phyloP scores from a whole-genome alignment of 1,139 yeast genomes.

The Yamadazyma epiphylla region DNA sequence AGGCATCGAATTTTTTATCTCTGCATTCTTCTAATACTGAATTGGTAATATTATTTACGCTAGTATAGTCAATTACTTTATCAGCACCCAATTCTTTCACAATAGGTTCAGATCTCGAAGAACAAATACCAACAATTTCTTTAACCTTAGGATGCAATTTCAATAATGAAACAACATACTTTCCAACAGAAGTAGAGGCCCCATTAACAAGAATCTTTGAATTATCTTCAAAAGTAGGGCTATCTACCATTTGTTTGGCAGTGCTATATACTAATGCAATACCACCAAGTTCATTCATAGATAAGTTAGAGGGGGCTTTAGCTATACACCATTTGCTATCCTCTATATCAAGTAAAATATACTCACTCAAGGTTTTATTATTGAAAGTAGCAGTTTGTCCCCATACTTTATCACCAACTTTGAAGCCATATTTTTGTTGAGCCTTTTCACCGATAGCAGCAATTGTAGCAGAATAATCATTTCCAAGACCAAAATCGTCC shows the following conservation, averaged over 20 bases:
- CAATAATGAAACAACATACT: slow-evolving; percentile 55
- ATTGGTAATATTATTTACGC: slow-evolving; percentile 15
- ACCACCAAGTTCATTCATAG: slow-evolving; percentile 53
- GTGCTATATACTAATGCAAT: slow-evolving; percentile 56
- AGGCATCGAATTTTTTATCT: slow-evolving; percentile 32
- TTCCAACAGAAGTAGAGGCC: slow-evolving; percentile 70
- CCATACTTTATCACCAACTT: slow-evolving; percentile 61
- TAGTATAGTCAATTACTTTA: slow-evolving; percentile 47
- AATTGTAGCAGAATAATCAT: slow-evolving; percentile 66
- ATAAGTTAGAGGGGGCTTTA: slow-evolving; percentile 44
- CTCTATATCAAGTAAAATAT: no score
- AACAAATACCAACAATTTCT: slow-evolving; percentile 43
- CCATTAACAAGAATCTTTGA: slow-evolving; percentile 58
- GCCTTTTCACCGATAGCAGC: slow-evolving; percentile 52
- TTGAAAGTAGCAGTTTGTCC: slow-evolving; percentile 49
- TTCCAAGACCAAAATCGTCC: slow-evolving; percentile 49
- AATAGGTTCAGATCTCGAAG: slow-evolving; percentile 29
- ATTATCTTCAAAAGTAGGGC: slow-evolving; percentile 4
- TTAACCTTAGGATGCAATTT: slow-evolving; percentile 40
- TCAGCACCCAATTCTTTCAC: slow-evolving; percentile 52
- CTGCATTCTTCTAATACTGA: slow-evolving; percentile 23
- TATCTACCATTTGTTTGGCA: slow-evolving; percentile 35
- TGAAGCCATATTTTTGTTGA: slow-evolving; percentile 19
- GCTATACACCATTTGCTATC: slow-evolving; percentile 19
- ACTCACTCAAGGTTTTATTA: slow-evolving; percentile 26